Evolutionary conservation across 2,329 filamentous ascomycete genomes (phyloP).

Genomic region (Arthrocladium fulminans): DNA sequence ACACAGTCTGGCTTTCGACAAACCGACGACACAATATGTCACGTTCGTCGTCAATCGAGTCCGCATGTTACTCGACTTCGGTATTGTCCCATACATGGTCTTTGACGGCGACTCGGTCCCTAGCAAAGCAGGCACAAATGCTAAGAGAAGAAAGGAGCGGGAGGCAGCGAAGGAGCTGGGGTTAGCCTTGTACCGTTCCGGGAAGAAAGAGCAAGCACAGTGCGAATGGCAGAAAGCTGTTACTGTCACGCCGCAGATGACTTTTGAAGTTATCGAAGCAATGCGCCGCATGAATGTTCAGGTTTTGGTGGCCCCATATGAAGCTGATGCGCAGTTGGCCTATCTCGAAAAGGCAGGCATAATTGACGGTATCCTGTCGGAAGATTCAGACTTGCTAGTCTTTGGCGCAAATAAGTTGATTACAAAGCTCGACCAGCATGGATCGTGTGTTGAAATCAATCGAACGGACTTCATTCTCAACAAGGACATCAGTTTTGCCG

Average conservation of each 20-base stretch:
- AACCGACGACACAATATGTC: constrained; percentile 84
- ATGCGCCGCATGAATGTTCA: constrained; percentile 70
- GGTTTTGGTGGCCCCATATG: constrained; percentile 92
- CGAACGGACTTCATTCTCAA: constrained; percentile 81
- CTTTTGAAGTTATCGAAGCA: constrained; percentile 79
- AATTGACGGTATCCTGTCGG: constrained; percentile 81
- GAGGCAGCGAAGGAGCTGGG: constrained; percentile 69
- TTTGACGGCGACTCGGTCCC: constrained; percentile 95
- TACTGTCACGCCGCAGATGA: constrained; percentile 95
- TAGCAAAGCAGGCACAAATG: constrained; percentile 83
- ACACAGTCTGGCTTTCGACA: constrained; percentile 78
- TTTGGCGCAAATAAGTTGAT: constrained; percentile 86
- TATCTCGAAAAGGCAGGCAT: constrained; percentile 82
- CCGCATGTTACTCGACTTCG: constrained; percentile 87
- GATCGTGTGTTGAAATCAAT: constrained; percentile 85
- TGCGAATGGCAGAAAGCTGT: constrained; percentile 88
- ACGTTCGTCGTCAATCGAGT: constrained; percentile 85
- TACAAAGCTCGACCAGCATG: constrained; percentile 90
- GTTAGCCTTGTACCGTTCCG: constrained; percentile 69
- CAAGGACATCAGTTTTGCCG: constrained; percentile 76
- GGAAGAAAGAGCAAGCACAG: constrained; percentile 70
- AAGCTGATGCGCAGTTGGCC: constrained; percentile 92
- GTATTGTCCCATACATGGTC: constrained; percentile 85
- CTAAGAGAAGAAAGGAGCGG: constrained; percentile 62
- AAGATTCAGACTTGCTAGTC: constrained; percentile 91